Conservation (phyloP, 2,329 filamentous ascomycete species). For the Cytospora chrysosperma region DNA sequence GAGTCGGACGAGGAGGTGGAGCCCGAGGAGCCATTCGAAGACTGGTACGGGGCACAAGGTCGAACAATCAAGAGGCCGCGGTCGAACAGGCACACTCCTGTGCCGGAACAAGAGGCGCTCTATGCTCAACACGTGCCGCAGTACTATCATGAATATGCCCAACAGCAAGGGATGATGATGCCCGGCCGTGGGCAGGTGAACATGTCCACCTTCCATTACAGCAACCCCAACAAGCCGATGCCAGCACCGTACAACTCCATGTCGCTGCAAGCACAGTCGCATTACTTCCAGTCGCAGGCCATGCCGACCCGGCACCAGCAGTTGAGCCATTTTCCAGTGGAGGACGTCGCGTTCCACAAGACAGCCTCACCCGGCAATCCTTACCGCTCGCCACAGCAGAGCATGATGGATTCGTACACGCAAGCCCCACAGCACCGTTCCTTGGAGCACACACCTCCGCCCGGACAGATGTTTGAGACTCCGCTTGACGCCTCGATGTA, state of each 20-base stretch:
- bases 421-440: slow-evolving; percentile 25
- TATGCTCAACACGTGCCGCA: slow-evolving; percentile 15
- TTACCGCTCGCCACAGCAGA: slow-evolving; percentile 24
- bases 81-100: slow-evolving; percentile 33
- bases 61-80: slow-evolving; percentile 33
- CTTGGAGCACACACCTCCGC: slow-evolving; percentile 23
- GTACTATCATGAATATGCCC: slow-evolving; percentile 29
- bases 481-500: slow-evolving; percentile 7
- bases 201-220: slow-evolving; percentile 37
- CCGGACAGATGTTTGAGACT: slow-evolving; percentile 7
- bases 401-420: slow-evolving; percentile 24
- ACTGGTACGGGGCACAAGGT: slow-evolving; percentile 42
- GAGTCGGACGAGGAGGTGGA: slow-evolving; percentile 39
- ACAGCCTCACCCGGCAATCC: slow-evolving; percentile 35
- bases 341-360: slow-evolving; percentile 35
- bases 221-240: slow-evolving; percentile 38
- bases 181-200: slow-evolving; percentile 25
- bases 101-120: slow-evolving; percentile 35
- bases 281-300: slow-evolving; percentile 29
- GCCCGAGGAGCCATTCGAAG: slow-evolving; percentile 44
- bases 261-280: slow-evolving; percentile 7
- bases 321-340: slow-evolving; percentile 26
- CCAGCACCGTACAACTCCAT: slow-evolving; percentile 38
- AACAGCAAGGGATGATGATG: slow-evolving; percentile 25
- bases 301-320: slow-evolving; percentile 29